Evolutionary conservation across 106 monocot genomes (phyloP).

Genomic region (Dendrobium nobile): DNA sequence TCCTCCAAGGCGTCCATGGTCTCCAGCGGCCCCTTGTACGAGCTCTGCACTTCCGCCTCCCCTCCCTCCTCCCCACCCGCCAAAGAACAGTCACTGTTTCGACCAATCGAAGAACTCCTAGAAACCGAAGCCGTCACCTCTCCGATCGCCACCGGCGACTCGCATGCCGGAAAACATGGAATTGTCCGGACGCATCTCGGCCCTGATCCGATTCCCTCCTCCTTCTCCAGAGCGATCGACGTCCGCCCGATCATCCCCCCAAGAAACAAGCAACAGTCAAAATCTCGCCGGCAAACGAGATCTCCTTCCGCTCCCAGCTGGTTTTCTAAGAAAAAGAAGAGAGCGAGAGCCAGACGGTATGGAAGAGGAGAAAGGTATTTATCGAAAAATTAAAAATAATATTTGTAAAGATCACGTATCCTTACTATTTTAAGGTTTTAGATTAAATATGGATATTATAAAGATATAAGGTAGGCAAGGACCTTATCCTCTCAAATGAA

Average conservation of each 20-base stretch:
- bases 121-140: conserved; percentile 14
- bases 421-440: not conserved
- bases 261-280: too few relatives aligned
- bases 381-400: not conserved
- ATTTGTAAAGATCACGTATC: not conserved
- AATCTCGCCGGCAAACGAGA: not conserved
- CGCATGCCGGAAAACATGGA: conserved; percentile 7
- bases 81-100: conserved; percentile 43
- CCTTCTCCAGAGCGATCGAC: conserved; percentile 31
- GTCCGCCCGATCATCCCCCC: conserved; percentile 11
- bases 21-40: conserved; percentile 49
- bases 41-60: conserved; percentile 68
- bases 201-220: conserved; percentile 7
- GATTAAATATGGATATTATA: conserved; percentile 1
- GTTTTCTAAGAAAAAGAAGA: not conserved
- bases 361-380: not conserved
- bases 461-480: not conserved
- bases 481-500: not conserved
- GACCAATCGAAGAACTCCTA: conserved; percentile 65
- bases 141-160: conserved; percentile 1
- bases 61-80: conserved; percentile 25
- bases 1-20: conserved; percentile 61
- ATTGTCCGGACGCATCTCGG: conserved; percentile 11
- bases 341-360: not conserved
- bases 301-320: not conserved